Evolutionary conservation across 805 yeast species (phyloP).

Genomic region (Candida vaughaniae): DNA sequence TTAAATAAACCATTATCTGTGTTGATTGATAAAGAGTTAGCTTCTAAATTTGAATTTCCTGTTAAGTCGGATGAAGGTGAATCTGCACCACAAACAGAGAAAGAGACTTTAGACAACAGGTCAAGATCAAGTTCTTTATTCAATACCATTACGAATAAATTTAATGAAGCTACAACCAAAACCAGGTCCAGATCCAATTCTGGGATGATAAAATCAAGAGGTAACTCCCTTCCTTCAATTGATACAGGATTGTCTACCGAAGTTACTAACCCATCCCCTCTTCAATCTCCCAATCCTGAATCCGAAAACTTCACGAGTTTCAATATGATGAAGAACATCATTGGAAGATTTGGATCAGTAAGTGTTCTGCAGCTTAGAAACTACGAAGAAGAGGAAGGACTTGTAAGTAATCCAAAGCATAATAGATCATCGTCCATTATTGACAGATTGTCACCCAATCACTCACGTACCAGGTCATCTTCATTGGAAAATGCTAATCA

Average conservation of each 20-base stretch:
- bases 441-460: constrained; percentile 34
- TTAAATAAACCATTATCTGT: constrained; percentile 24
- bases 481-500: constrained; percentile 19
- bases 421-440: constrained; percentile 24
- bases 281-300: constrained; percentile 13
- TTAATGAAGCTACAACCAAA: constrained; percentile 29
- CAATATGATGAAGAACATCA: constrained; percentile 32
- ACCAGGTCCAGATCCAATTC: constrained; percentile 32
- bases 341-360: constrained; percentile 34
- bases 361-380: constrained; percentile 24
- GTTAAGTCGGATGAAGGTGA: constrained; percentile 1
- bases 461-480: constrained; percentile 38
- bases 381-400: constrained; percentile 14
- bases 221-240: constrained; percentile 29
- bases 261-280: constrained; percentile 1
- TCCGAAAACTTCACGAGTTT: constrained; percentile 20
- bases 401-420: constrained; percentile 10
- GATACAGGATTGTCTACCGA: constrained; percentile 4
- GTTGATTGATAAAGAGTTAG: constrained; percentile 30
- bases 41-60: constrained; percentile 28
- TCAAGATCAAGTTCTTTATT: constrained; percentile 41
- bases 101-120: constrained; percentile 13
- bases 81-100: background rate
- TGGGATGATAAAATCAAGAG: constrained; percentile 19
- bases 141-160: constrained; percentile 30